Base-by-base conservation (phyloP, 1,284 basidiomycete species). In the Cutaneotrichosporon spelunceum region DNA sequence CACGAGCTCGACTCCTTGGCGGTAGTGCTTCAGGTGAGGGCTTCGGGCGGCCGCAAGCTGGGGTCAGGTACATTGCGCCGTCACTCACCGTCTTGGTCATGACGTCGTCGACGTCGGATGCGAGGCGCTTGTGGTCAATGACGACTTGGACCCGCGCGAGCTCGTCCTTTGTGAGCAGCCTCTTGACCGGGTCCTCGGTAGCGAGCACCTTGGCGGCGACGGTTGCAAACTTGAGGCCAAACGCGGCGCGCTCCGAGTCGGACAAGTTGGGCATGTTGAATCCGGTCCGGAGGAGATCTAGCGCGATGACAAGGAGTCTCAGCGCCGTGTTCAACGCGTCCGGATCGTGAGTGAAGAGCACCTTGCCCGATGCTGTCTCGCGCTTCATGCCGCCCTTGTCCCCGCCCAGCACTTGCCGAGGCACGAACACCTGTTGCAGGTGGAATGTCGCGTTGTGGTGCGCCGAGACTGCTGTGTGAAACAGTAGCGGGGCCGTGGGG, bases 391-490 rank as follows among this genome's bases (percentile, higher is more conserved):
- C 53, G 0, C 9, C 72, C 23, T 49, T 19, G 21, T 29, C 27
- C 14, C 42, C 23, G 50, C 57, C n/a, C n/a, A 45, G 10, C 23
- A 60, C 54, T 19, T 19, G 50, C 23, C 62, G 30, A 1, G 74
- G 76, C 8, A 78, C 60, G 48, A 74, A 76, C 1, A 67, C 66
- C 64, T 78, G 75, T 49, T 70, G 70, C n/a, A 72, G 60, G 56
- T 75, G 74, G 2, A 21, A 52, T 14, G 58, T 53, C 11, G 74
- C 65, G 2, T 68, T 63, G 23, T 57, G 53, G 62, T 75, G 72
- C 13, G 76, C 72, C 2, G 66, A 56, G 5, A 68, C 21, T 4
- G 76, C 74, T 10, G 66, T 49, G 59, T 76, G 70, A 56, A 71
- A 76, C 3, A 78, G 65, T 26, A 73, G 55, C 8, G 70, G 61